Evolutionary conservation across 1,284 basidiomycete genomes (phyloP).

Genomic region (Malassezia globosa): DNA sequence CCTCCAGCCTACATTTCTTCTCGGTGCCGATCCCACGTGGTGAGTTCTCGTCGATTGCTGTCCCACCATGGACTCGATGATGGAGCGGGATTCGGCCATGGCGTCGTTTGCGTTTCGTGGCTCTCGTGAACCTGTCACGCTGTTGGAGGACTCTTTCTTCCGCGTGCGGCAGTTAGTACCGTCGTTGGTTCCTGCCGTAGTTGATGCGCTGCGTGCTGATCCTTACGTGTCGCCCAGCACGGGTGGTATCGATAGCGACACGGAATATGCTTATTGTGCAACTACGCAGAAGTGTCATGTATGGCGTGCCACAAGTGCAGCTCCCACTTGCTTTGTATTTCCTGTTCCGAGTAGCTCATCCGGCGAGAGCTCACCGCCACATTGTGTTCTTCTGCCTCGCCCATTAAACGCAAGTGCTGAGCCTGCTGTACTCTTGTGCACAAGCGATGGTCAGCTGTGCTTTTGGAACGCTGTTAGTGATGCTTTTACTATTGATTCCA

Average conservation of each 20-base stretch:
- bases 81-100: neutral
- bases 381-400: constrained; percentile 9
- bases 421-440: constrained; percentile 12
- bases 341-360: neutral
- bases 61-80: neutral
- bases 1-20: too few species aligned
- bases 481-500: neutral
- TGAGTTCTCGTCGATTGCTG: too few species aligned
- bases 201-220: constrained; percentile 7
- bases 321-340: constrained; percentile 10
- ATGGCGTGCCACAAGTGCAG: constrained; percentile 8
- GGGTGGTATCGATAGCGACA: constrained; percentile 13
- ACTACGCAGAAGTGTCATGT: neutral
- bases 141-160: constrained; percentile 15
- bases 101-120: neutral
- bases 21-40: too few species aligned
- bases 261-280: constrained; percentile 13
- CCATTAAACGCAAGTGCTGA: constrained; percentile 14
- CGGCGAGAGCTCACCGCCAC: neutral
- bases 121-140: constrained; percentile 1
- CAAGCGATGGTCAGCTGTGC: neutral
- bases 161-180: constrained; percentile 7
- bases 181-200: neutral
- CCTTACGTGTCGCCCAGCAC: constrained; percentile 3
- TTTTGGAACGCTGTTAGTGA: constrained; percentile 16